These are phyloP conservation scores for Plasmodium falciparum DNA, from an alignment of 169 alveolate genomes.

Conservation along the genomic window DNA sequence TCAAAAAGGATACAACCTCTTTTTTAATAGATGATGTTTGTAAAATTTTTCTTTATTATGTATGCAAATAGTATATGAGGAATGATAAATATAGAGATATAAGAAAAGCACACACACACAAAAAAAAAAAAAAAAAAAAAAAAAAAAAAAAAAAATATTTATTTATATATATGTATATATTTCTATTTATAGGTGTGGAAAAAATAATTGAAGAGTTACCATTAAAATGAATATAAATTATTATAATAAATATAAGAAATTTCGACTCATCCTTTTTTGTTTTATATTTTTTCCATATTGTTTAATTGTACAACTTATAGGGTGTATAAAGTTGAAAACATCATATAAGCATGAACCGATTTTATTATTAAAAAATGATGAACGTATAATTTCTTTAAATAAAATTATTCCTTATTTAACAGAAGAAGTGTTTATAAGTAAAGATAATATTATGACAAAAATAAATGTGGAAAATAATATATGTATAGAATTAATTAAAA, in stretches of 20 bases:
- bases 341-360: background rate
- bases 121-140: too few relatives aligned
- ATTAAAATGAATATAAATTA: slow-evolving; percentile 6
- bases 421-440: slow-evolving; percentile 21
- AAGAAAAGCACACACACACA: too few relatives aligned
- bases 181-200: background rate
- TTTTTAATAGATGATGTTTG: too few relatives aligned
- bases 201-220: background rate
- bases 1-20: too few relatives aligned
- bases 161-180: background rate
- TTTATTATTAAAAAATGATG: background rate
- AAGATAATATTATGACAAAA: slow-evolving; percentile 21
- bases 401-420: slow-evolving; percentile 38
- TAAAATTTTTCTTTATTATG: too few relatives aligned
- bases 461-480: slow-evolving; percentile 24
- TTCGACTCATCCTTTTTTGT: background rate
- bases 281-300: slow-evolving; percentile 10
- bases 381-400: background rate
- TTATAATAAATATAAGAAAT: slow-evolving; percentile 12
- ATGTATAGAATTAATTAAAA: slow-evolving; percentile 21
- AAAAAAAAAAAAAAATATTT: background rate
- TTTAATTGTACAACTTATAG: slow-evolving; percentile 17
- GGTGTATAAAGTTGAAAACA: slow-evolving; percentile 4
- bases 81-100: too few relatives aligned
- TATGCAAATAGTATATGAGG: too few relatives aligned